phyloP scores from a whole-genome alignment of 2,329 filamentous ascomycete species.

The Amphichorda felina region DNA sequence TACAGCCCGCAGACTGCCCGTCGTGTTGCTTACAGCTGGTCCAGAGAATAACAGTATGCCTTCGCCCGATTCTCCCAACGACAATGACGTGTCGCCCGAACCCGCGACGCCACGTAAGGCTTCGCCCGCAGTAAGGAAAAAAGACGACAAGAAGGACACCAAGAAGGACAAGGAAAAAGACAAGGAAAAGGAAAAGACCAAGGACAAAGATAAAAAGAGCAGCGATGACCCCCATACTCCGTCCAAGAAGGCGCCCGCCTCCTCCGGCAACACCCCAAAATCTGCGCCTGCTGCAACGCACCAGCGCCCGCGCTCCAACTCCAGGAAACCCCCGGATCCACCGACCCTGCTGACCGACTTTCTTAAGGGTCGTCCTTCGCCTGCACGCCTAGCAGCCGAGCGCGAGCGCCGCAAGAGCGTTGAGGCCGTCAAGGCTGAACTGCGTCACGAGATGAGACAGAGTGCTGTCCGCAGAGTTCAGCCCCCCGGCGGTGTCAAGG shows the following conservation, averaged over 20 bases:
- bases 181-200: background rate
- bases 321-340: slow-evolving; percentile 21
- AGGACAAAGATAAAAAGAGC: background rate
- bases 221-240: slow-evolving; percentile 7
- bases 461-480: slow-evolving; percentile 45
- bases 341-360: slow-evolving; percentile 44
- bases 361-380: slow-evolving; percentile 42
- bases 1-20: too few relatives aligned
- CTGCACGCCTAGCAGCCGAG: slow-evolving; percentile 40
- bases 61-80: slow-evolving; percentile 5
- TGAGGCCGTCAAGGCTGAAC: slow-evolving; percentile 43
- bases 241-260: slow-evolving; percentile 4
- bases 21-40: background rate
- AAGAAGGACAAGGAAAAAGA: slow-evolving; percentile 1
- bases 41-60: background rate
- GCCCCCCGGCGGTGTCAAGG: slow-evolving; percentile 57
- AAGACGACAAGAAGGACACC: background rate
- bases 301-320: slow-evolving; percentile 10
- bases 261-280: slow-evolving; percentile 21
- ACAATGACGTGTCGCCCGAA: slow-evolving; percentile 13
- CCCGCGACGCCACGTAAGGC: slow-evolving; percentile 10
- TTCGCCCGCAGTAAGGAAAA: background rate
- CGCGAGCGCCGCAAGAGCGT: slow-evolving; percentile 43
- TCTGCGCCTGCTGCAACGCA: slow-evolving; percentile 21
- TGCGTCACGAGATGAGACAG: slow-evolving; percentile 42